Evolutionary conservation across 768 basidiomycete species (phyloP), one percentile per base, ranked within the genome.

Genomic region (Strobilomyces echinocephalus): DNA sequence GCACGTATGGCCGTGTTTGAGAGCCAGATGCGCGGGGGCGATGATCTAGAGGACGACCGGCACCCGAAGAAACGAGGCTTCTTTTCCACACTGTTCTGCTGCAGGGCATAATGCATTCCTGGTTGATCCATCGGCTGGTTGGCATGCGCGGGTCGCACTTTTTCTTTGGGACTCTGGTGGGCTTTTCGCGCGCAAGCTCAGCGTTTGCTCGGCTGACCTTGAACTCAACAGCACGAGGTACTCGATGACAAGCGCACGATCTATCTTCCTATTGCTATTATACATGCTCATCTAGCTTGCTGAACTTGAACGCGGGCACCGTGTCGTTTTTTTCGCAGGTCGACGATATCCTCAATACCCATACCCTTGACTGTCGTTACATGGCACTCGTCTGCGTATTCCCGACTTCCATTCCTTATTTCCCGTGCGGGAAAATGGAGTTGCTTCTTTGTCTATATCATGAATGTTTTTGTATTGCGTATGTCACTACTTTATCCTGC

Each of bases 1-100:
- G 59, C 72, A 16, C 73, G 79, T 5, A 85, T 89, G 82, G 78
- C 74, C 16, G 73, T 84, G 40, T 88, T 87, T 60, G 86, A 87
- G 52, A 82, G 83, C 34, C 86, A 82, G 68, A 79, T 81, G 77
- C 77, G 74, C 43, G 75, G 79, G 44, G 77, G 73, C 12, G 79
- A 81, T 46, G 81, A 83, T 56, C 76, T 80, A 56, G 82, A 82
- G 54, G 84, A 86, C 54, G 85, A 86, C 62, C 82, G 77, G 56
- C 81, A 81, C 26, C 80, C 80, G 55, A 82, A 79, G 52, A 77
- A 79, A 65, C 76, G 78, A 69, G 79, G 74, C 55, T 81, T 85
- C 20, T 75, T 90, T 65, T 85, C 80, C 72, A 74, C 74, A 56
- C 72, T 82, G 40, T 70, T 90, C 53, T 91, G 88, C 70, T 91